These are phyloP conservation scores for Mentha longifolia DNA, from an alignment of 257 asterid genomes.

Conservation along the genomic window DNA sequence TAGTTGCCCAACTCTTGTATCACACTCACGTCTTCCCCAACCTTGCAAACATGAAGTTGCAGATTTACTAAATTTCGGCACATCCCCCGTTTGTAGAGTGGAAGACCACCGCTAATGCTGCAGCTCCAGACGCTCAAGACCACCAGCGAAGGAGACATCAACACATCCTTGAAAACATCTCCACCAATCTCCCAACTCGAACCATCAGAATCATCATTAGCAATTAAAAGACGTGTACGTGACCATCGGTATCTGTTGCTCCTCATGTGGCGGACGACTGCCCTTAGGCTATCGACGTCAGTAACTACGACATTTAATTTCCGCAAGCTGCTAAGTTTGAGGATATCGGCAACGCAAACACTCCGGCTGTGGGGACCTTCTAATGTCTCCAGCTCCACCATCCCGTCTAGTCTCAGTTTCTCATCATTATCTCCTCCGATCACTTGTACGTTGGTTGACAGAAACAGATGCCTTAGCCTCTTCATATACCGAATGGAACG, in stretches of 20 bases:
- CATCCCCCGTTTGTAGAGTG: neutral
- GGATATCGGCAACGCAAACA: neutral
- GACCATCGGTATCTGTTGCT: no score
- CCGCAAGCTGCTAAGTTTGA: neutral
- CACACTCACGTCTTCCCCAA: neutral
- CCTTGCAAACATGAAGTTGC: neutral
- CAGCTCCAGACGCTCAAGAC: neutral
- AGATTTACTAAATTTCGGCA: neutral
- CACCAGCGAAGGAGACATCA: neutral
- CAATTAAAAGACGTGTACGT: no score
- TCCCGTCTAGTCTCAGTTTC: neutral
- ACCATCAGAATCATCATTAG: no score
- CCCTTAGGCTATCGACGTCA: neutral
- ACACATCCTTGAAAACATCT: neutral
- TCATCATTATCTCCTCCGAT: neutral
- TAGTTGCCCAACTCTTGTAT: neutral
- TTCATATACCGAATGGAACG: conserved; percentile 3
- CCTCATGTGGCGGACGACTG: neutral
- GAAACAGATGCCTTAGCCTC: neutral
- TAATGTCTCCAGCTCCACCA: neutral
- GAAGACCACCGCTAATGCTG: neutral
- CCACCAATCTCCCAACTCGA: no score
- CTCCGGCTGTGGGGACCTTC: neutral
- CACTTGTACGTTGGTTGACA: neutral
- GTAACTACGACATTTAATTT: neutral